Evolutionary conservation across 257 asterid species (phyloP), one percentile per base, ranked within the genome.

Genomic region (Petunia axillaris): DNA sequence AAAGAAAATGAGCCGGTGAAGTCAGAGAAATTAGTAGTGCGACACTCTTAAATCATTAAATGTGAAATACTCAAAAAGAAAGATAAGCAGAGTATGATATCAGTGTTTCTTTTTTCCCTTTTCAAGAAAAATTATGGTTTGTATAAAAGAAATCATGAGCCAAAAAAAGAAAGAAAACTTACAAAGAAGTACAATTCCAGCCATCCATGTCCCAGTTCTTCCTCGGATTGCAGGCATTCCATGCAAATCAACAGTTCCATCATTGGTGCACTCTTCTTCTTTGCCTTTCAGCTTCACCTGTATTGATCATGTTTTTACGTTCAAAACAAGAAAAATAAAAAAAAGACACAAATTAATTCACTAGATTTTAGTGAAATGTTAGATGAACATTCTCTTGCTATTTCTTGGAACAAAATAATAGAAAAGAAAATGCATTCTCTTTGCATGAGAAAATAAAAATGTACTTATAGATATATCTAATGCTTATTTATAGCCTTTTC

Each of bases 241-340:
- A 78, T 88, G 86, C 82, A 91, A 73, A 90, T 91, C 98, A 13
- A 94, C 87, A 82, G 88, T 90, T 78, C 98, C 98, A 87, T 94
- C 98, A 5, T 83, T 81, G 0, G 98, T 91, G 79, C 44, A 81
- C 80, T 64, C 88, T 38, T 64, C 80, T 79, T 84, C 88, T 39
- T 76, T 87, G 44, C 65, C 84, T 82, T 86, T 87, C 70, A 78
- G 53, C 85, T 85, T 91, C 43, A 37, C 90, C 96, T 91, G 4
- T 38, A 10, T 46, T 58, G 9, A 60, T 55, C 66, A 38, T 57
- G 1, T 37, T 11, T 53, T 53, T 77, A 52, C 7, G 8, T n/a
- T 4, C 39, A 35, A 41, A 41, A 44, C 68, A 1, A 44, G 5
- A 67, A 25, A 25, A 25, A 40, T 8, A 11, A 57, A 13, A 39